Base-by-base conservation (phyloP, 495 filamentous ascomycete genomes). In the Tirmania nivea region DNA sequence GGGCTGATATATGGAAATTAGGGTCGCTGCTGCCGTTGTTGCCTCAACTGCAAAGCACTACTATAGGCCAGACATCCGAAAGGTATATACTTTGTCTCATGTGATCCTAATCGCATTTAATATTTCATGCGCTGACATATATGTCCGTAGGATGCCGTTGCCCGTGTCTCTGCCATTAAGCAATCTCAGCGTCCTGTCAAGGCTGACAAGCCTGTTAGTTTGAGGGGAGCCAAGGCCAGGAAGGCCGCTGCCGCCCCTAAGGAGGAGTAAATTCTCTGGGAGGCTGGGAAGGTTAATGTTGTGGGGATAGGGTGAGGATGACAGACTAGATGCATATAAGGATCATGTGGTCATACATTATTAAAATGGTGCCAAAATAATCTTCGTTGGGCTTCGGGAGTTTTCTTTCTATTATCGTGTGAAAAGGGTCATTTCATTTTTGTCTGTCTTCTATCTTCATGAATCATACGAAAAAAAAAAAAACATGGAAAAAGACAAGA, bases 1-100 rank as follows among this genome's bases (percentile, higher is more conserved):
- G 59, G 35, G 51, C 59, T 39, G 55, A 37, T 8, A 21, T n/a
- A 48, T 56, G 42, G 14, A 52, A 35, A 59, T 51, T 64, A 95
- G 89, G 75, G 84, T 83, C 69, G 95, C 85, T 77, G 83, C 79
- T 72, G 72, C 75, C 59, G 79, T 96, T 64, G 88, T 81, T 67
- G 78, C 71, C 72, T 71, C 71, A 66, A 80, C 80, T 56, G 83
- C 86, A 64, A 87, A 84, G 78, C 73, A 76, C 67, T 74, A 77
- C 61, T 92, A 90, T 77, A 62, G 90, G 66, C 67, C 80, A 61
- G 90, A 97, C 66, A 75, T 97, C 67, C 84, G 86, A 58, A 74
- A 79, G 63, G 60, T 53, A 63, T 47, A 47, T 54, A 21, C 11
- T 25, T 45, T 14, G n/a, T 25, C 21, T 49, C 25, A 42, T 36